Evolutionary conservation across 2,329 filamentous ascomycete species (phyloP), one percentile per base, ranked within the genome.

Genomic region (Aspergillus sp.): DNA sequence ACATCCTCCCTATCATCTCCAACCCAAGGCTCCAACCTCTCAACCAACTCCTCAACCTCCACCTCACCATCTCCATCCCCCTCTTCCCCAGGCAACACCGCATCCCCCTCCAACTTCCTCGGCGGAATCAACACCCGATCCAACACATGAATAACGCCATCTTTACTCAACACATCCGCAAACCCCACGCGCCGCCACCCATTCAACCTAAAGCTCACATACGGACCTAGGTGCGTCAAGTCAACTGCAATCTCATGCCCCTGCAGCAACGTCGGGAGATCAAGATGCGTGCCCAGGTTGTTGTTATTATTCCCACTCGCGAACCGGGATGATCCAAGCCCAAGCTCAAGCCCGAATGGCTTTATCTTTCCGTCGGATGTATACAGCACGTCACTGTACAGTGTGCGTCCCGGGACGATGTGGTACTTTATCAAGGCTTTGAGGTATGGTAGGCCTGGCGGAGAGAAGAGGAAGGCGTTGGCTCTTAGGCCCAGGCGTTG

Each of bases 391-490:
- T 96, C 93, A 5, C 88, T 90, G 79, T 96, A 97, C 0, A 96
- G 77, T 0, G 89, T 93, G 58, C 86, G 82, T 67, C 90, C 85
- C 42, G 86, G 82, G 1, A 89, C 88, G 49, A 93, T 82, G 68
- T 93, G 89, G 70, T 96, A 96, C 77, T 90, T 80, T 15, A 96
- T 79, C 46, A 96, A 78, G 0, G 90, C 90, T 63, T 84, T 86
- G 17, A 97, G 83, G 70, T 91, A 96, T 72, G 87, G 87, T 62
- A 83, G 79, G 2, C 93, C 93, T 52, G 81, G 83, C 27, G 84
- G 79, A 58, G 88, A 90, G 82, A 97, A 97, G 4, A 97, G 80
- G 81, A 96, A 97, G 20, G 87, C 89, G 69, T 93, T 96, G 66
- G 88, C 84, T 55, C 73, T 80, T 1, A 84, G 82, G 0, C 91